A percentile compares a stretch with the other conserved stretches of the same genome.
These are phyloP conservation scores for Tolypocladium sp. DNA, from an alignment of 2,329 filamentous ascomycete species.

Conservation along the genomic window DNA sequence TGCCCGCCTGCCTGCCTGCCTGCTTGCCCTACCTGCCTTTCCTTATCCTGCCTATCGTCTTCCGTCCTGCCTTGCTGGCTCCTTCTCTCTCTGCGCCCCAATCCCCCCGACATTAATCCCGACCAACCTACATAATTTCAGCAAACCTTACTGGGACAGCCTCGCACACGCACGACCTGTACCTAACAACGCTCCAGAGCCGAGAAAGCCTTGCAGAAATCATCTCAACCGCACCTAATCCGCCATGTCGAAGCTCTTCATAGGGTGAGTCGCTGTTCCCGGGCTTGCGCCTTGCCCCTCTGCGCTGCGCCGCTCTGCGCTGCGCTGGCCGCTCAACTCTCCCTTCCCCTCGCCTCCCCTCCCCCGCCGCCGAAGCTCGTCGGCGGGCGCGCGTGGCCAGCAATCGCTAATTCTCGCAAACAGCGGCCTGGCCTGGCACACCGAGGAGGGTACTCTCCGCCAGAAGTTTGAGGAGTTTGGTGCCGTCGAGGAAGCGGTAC, in stretches of 20 bases:
- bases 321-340: background rate
- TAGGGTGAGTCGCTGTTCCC: constrained; percentile 57
- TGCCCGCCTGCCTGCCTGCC: background rate
- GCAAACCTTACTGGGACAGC: background rate
- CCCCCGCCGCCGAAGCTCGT: background rate
- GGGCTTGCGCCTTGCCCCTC: background rate
- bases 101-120: background rate
- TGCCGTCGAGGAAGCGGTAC: constrained; percentile 86
- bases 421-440: constrained; percentile 97
- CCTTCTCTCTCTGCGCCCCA: background rate
- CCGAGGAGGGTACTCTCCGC: constrained; percentile 77
- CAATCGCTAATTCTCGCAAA: constrained; percentile 11
- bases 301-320: background rate
- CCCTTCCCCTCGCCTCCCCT: constrained; percentile 1
- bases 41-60: background rate
- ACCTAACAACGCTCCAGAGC: background rate
- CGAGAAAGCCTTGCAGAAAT: constrained; percentile 3
- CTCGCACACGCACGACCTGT: background rate
- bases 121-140: background rate
- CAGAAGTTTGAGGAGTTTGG: constrained; percentile 92
- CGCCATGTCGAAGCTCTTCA: constrained; percentile 87
- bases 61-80: background rate
- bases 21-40: background rate
- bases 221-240: constrained; percentile 1
- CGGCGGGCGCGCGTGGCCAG: background rate